These are phyloP conservation scores for Helichrysum umbraculigerum DNA, from an alignment of 129 eudicot genomes.

Conservation along the genomic window DNA sequence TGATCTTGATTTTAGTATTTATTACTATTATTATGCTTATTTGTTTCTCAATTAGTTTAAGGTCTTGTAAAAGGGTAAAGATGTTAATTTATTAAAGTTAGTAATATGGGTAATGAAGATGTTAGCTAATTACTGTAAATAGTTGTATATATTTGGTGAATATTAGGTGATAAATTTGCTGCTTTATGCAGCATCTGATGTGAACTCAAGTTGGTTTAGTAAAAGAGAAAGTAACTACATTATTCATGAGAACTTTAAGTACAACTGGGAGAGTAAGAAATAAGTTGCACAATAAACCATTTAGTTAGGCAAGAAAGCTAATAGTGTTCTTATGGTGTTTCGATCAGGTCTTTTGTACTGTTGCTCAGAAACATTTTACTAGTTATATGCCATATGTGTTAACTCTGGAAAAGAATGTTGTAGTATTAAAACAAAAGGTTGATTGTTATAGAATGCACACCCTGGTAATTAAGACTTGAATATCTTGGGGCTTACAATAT, in stretches of 20 bases:
- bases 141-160: neutral
- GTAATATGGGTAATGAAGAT: neutral
- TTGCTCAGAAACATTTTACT: neutral
- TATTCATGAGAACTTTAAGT: neutral
- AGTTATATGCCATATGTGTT: neutral
- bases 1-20: conserved; percentile 18
- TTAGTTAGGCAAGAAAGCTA: neutral
- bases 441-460: neutral
- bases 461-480: neutral
- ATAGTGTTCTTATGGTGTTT: neutral
- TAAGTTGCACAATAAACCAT: neutral
- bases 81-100: neutral
- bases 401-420: neutral
- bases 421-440: neutral
- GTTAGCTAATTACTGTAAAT: neutral
- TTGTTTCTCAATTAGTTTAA: conserved; percentile 27
- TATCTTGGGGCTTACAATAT: neutral
- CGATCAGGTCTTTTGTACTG: neutral
- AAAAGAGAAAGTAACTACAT: neutral
- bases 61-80: conserved; percentile 17
- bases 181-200: neutral
- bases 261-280: neutral
- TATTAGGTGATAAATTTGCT: neutral
- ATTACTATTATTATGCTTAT: conserved; percentile 6
- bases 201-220: neutral